Conservation (phyloP, 805 yeast genomes). For the Myxozyma geophila region DNA sequence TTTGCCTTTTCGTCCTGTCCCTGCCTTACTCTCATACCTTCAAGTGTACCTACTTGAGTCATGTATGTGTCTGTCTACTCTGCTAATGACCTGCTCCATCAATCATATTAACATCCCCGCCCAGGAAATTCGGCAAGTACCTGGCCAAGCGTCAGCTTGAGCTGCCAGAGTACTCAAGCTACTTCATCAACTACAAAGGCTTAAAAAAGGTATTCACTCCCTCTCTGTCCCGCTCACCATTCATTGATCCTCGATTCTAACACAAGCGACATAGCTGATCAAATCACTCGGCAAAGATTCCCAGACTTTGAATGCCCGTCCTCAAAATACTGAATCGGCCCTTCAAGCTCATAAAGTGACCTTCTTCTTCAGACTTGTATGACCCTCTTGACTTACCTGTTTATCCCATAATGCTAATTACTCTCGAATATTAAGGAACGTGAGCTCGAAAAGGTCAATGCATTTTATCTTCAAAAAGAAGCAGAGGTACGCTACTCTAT, state of each 20-base stretch:
- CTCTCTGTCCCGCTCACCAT: background rate
- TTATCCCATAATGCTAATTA: slow-evolving; percentile 63
- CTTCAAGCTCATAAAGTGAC: slow-evolving; percentile 90
- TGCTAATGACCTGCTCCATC: background rate
- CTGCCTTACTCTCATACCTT: background rate
- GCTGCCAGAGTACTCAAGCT: slow-evolving; percentile 91
- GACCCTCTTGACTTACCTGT: slow-evolving; percentile 90
- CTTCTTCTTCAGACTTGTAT: slow-evolving; percentile 82
- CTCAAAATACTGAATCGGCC: slow-evolving; percentile 52
- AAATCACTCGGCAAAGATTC: slow-evolving; percentile 68
- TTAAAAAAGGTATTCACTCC: slow-evolving; percentile 61
- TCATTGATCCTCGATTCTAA: background rate
- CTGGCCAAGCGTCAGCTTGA: slow-evolving; percentile 93
- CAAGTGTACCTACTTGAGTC: background rate
- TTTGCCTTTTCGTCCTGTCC: background rate
- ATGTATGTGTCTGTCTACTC: background rate
- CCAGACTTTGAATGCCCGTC: slow-evolving; percentile 26
- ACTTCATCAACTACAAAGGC: slow-evolving; percentile 93
- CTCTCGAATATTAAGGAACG: slow-evolving; percentile 56
- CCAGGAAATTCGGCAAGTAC: slow-evolving; percentile 91
- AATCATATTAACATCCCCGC: background rate
- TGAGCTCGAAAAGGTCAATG: slow-evolving; percentile 92
- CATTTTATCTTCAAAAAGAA: slow-evolving; percentile 90
- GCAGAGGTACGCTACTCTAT: slow-evolving; percentile 53
- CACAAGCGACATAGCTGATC: slow-evolving; percentile 54